A percentile compares a stretch with the other conserved stretches of the same genome.
Evolutionary conservation across 495 filamentous ascomycete species (phyloP).

Genomic region (Penicillium egyptiacum): DNA sequence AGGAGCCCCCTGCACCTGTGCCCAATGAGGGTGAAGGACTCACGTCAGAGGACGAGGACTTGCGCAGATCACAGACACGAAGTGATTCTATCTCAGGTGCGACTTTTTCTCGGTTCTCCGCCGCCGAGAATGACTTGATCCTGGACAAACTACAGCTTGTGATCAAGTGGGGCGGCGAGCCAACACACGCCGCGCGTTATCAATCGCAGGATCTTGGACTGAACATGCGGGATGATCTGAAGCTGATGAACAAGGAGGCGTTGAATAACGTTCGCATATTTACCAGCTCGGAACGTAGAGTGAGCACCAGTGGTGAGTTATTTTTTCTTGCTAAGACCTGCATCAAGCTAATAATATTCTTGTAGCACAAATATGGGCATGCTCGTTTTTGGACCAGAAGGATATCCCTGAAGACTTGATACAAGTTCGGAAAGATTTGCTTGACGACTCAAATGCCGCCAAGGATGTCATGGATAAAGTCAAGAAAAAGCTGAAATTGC

Average conservation of each 20-base stretch:
- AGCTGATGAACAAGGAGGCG: constrained; percentile 88
- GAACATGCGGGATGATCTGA: constrained; percentile 92
- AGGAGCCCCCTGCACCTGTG: constrained; percentile 29
- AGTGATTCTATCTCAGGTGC: constrained; percentile 83
- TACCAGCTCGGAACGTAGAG: constrained; percentile 90
- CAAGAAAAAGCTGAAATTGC: constrained; percentile 94
- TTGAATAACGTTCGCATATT: constrained; percentile 89
- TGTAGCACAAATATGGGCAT: constrained; percentile 89
- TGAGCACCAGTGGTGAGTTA: constrained; percentile 77
- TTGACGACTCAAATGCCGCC: constrained; percentile 98
- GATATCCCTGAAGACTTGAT: constrained; percentile 81
- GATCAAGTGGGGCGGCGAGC: constrained; percentile 98
- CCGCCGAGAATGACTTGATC: constrained; percentile 81
- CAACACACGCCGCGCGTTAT: constrained; percentile 94
- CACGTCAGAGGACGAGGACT: constrained; percentile 26
- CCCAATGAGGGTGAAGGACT: constrained; percentile 12
- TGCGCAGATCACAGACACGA: constrained; percentile 52
- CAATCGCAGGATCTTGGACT: constrained; percentile 91
- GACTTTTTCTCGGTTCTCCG: constrained; percentile 85
- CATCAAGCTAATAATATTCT: constrained; percentile 6
- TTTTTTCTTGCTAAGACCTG: background rate
- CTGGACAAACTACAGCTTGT: constrained; percentile 96
- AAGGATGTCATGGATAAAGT: constrained; percentile 99
- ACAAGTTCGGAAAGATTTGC: constrained; percentile 84
- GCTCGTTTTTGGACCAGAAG: constrained; percentile 84